Base-by-base conservation (phyloP, 768 basidiomycete species). In the Leccinum barrowsii region DNA sequence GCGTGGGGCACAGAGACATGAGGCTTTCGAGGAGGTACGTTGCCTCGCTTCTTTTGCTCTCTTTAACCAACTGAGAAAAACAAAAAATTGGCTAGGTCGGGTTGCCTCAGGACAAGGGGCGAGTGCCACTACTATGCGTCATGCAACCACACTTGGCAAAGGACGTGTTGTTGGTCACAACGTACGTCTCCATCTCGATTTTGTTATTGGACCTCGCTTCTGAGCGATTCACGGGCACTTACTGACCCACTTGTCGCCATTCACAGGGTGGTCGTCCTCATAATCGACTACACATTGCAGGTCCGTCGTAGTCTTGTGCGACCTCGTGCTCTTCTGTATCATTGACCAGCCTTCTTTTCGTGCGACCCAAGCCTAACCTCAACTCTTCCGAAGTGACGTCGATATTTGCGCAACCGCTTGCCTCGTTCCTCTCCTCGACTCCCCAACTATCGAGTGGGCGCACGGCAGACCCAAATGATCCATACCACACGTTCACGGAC, bases 21-120 rank as follows among this genome's bases (percentile, higher is more conserved):
- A 95, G 75, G 92, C 93, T 0, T 94, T 84, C 58, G 94, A 96
- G 73, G 94, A 96, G 83, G 93, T 92, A 56, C 7, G 70, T 58
- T 11, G 17, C 19, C 7, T 17, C 3, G 10, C 13, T 42, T 19
- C 13, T 42, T 22, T 15, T 17, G 3, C 15, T 17, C 7, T 37
- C 34, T 34, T 49, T 37, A 17, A 2, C 0, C 2, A n/a, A 8
- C n/a, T 7, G 26, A 57, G 12, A 24, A 19, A 30, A 30, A 30
- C 30, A 30, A 30, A 34, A 0, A 12, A n/a, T 11, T 46, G n/a
- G 37, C 2, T 68, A 95, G 93, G 87, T 95, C 47, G 93, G 93
- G n/a, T 77, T 96, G 7, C 87, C 92, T 1, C 75, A 73, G 30
- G 90, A 94, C 71, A 76, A 77, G 65, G 76, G 74, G 28, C 88